A percentile compares a stretch with the other conserved stretches of the same genome.
Evolutionary conservation across 371 early-diverging fungal species (phyloP).

Genomic region (Mucor plumbeus): DNA sequence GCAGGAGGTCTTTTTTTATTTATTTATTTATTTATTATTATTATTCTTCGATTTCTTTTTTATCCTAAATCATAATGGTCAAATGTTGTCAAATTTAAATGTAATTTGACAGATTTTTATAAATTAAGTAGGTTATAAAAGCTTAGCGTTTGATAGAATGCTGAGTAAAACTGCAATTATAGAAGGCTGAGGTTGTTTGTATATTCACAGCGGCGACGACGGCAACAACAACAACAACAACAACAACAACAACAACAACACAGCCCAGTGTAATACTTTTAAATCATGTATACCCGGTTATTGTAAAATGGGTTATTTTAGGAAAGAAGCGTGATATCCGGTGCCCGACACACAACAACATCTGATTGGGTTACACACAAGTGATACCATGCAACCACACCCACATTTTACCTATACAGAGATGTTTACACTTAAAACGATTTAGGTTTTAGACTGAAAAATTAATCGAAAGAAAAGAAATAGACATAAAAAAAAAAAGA

Average conservation of each 20-base stretch:
- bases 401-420: background rate
- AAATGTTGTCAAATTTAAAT: too few relatives aligned
- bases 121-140: background rate
- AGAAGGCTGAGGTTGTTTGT: slow-evolving; percentile 5
- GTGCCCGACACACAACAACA: slow-evolving; percentile 22
- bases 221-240: background rate
- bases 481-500: background rate
- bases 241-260: background rate
- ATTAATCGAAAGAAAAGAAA: background rate
- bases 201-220: background rate
- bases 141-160: background rate
- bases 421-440: background rate
- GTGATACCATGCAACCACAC: slow-evolving; percentile 14
- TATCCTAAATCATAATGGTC: too few relatives aligned
- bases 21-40: too few relatives aligned
- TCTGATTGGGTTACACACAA: slow-evolving; percentile 4
- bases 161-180: background rate
- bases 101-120: too few relatives aligned
- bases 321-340: slow-evolving; percentile 28
- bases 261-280: background rate
- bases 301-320: slow-evolving; percentile 15
- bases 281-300: background rate
- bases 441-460: background rate
- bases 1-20: too few relatives aligned
- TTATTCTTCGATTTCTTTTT: too few relatives aligned